These are phyloP conservation scores for Daldinia caldariorum DNA, from an alignment of 495 filamentous ascomycete genomes.

Conservation along the genomic window DNA sequence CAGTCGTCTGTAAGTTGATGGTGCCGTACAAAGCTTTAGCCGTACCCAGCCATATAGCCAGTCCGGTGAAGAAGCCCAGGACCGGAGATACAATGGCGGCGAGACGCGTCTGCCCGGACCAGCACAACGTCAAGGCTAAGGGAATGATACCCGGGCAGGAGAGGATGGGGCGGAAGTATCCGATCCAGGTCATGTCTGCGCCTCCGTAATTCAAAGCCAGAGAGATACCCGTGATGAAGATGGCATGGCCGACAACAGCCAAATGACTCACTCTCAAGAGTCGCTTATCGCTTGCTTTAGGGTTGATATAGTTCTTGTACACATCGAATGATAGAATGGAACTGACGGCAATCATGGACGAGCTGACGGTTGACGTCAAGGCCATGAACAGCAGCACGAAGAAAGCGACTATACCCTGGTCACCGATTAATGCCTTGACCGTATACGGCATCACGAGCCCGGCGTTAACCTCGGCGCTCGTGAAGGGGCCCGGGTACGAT, in stretches of 20 bases:
- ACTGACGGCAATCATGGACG: constrained; percentile 84
- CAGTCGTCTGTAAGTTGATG: constrained; percentile 73
- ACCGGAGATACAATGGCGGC: constrained; percentile 74
- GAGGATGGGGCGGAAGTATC: constrained; percentile 83
- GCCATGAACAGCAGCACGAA: constrained; percentile 89
- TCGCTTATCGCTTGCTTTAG: constrained; percentile 67
- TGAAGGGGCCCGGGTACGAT: constrained; percentile 69
- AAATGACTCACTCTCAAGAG: constrained; percentile 80
- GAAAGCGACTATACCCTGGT: constrained; percentile 79
- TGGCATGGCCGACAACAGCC: constrained; percentile 72
- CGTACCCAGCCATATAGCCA: constrained; percentile 83
- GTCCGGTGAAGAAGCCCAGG: constrained; percentile 72
- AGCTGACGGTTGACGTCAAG: constrained; percentile 81
- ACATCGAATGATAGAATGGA: constrained; percentile 88
- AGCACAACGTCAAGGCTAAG: constrained; percentile 75
- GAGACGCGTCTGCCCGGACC: constrained; percentile 76
- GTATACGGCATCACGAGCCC: constrained; percentile 83
- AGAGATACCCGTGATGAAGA: constrained; percentile 78
- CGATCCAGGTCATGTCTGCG: constrained; percentile 63
- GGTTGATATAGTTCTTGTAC: constrained; percentile 68
- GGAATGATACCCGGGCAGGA: constrained; percentile 80
- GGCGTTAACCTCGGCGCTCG: constrained; percentile 72
- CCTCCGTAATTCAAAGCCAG: constrained; percentile 71
- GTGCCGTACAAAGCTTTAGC: constrained; percentile 74
- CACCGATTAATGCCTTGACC: constrained; percentile 79